Base-by-base conservation (phyloP, 345 rosid species). In the Isatis tinctoria region DNA sequence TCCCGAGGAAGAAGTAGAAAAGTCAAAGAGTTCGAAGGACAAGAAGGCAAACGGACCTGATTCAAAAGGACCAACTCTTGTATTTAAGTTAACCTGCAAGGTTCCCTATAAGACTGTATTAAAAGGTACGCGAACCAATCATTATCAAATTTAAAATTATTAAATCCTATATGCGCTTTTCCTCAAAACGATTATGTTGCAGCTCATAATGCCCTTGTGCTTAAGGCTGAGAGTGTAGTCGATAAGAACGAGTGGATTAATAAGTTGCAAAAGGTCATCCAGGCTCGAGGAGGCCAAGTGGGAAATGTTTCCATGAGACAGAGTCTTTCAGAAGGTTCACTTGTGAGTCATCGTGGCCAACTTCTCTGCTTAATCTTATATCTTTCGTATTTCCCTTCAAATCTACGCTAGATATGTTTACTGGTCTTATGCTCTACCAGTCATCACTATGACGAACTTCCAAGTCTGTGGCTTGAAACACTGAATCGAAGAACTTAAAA, bases 281-380 rank as follows among this genome's bases (percentile, higher is more conserved):
- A 89, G 78, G 74, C 87, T 24, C 82, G 75, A 65, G 92, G 92
- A 65, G 97, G 94, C 78, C 94, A 83, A 70, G 80, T 81, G 54
- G 82, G 70, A 65, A 86, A 83, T 58, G 91, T 87, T 33, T 79
- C 89, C 18, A 83, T 96, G 87, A 86, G 94, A 41, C 99, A 96
- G 9, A 96, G 99, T 81, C 88, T 81, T 73, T 96, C 99, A 60
- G 99, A 96, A 40, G 97, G 99, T 84, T 96, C 99, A 26, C 91
- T 96, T 74, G 99, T 96, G 75, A 85, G 99, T 89, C 57, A 30
- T 58, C 40, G 45, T 61, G 2, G 44, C 44, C 64, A 40, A 27
- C 64, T 66, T 48, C 52, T 60, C 24, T 24, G 10, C n/a, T 69
- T 69, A 22, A 57, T 48, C 33, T 11, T 26, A 26, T 45, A 56